Evolutionary conservation across 139 green algal species (phyloP).

Genomic region (Parachlorella kessleri): DNA sequence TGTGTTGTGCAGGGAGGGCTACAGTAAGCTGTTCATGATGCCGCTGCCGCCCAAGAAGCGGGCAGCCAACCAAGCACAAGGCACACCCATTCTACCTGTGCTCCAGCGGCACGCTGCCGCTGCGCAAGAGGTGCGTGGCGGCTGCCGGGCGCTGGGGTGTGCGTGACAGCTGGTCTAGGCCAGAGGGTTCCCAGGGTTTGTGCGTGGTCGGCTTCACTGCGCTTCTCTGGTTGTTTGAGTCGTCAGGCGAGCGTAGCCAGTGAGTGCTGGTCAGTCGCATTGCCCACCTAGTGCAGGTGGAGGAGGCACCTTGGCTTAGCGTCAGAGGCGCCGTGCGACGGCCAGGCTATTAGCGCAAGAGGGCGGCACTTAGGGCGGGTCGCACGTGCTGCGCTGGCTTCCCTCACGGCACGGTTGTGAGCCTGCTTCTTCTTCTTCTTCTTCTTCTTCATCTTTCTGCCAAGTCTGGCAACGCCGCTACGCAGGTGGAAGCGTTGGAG

Average conservation of each 20-base stretch:
- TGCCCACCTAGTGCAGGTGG: too few species aligned
- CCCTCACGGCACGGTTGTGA: not conserved
- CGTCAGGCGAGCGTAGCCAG: too few species aligned
- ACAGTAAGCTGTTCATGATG: constrained; percentile 67
- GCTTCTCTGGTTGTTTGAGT: too few species aligned
- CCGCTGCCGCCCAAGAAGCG: constrained; percentile 54
- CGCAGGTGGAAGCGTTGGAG: constrained; percentile 33
- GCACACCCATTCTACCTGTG: constrained; percentile 43
- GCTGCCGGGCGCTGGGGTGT: not conserved
- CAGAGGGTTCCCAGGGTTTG: too few species aligned
- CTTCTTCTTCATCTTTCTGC: not conserved
- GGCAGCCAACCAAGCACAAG: constrained; percentile 47
- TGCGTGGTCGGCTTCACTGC: too few species aligned
- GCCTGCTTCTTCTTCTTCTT: not conserved
- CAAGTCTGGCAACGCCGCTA: not conserved
- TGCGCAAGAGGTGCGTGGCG: constrained; percentile 10
- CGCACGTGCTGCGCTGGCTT: too few species aligned
- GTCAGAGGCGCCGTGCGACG: too few species aligned
- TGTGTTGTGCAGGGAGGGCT: constrained; percentile 62
- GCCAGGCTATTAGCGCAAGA: too few species aligned
- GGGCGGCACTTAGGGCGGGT: too few species aligned
- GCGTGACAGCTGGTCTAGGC: too few species aligned
- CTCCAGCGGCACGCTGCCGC: constrained; percentile 15
- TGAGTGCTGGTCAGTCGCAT: too few species aligned
- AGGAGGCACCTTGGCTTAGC: too few species aligned